These are phyloP conservation scores for Salix purpurea DNA, from an alignment of 345 rosid species.

Conservation along the genomic window DNA sequence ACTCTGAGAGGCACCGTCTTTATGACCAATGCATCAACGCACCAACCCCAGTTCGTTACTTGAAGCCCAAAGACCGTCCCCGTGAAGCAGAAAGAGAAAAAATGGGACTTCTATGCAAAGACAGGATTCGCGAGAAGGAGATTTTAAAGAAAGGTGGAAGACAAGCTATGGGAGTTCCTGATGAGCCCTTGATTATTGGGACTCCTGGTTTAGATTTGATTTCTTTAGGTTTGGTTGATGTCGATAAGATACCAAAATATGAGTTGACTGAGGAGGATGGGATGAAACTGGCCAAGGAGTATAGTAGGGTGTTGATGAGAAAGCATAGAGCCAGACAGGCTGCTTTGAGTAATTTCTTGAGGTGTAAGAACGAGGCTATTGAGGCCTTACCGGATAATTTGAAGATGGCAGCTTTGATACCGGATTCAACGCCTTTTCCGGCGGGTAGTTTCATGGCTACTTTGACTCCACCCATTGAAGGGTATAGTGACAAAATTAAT, in stretches of 20 bases:
- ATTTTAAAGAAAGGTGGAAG: conserved; percentile 54
- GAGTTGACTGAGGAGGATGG: conserved; percentile 89
- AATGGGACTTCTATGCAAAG: conserved; percentile 68
- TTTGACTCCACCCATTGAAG: conserved; percentile 93
- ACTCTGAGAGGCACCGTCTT: conserved; percentile 39
- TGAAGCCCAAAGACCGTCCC: conserved; percentile 49
- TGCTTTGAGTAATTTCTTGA: conserved; percentile 48
- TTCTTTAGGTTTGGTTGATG: conserved; percentile 67
- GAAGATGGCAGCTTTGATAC: conserved; percentile 65
- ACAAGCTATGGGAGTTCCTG: conserved; percentile 46
- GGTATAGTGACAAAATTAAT: conserved; percentile 75
- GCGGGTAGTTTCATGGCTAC: conserved; percentile 73
- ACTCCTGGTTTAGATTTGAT: conserved; percentile 72
- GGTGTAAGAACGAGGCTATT: conserved; percentile 61
- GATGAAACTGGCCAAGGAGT: conserved; percentile 72
- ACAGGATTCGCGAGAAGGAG: conserved; percentile 57
- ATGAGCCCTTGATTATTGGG: conserved; percentile 61
- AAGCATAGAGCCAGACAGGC: conserved; percentile 70
- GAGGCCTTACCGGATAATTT: conserved; percentile 75
- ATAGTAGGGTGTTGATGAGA: conserved; percentile 79
- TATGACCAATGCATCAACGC: conserved; percentile 68
- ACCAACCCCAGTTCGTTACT: conserved; percentile 69
- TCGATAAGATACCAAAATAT: conserved; percentile 69
- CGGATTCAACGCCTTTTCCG: conserved; percentile 76
- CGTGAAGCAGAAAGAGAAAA: conserved; percentile 79